A percentile compares a stretch with the other conserved stretches of the same genome.
Evolutionary conservation across 345 rosid genomes (phyloP).

Genomic region (Hibiscus trionum): DNA sequence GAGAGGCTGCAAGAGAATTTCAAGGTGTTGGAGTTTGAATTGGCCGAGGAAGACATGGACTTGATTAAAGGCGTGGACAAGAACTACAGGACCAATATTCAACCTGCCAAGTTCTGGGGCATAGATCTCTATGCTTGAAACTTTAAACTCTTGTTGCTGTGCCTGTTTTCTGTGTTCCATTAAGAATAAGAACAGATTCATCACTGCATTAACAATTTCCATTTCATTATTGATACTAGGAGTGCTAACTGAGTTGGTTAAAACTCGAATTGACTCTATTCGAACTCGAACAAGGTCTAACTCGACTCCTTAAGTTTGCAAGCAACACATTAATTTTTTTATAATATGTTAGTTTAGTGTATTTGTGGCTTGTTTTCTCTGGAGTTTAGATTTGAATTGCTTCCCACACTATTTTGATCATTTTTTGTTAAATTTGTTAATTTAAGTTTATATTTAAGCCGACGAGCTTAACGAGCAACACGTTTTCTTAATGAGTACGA

Average conservation of each 20-base stretch:
- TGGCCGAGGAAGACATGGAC: constrained; percentile 69
- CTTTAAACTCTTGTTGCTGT: not conserved
- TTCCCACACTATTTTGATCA: no score
- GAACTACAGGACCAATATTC: constrained; percentile 50
- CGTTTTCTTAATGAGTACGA: no score
- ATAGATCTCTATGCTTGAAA: constrained; percentile 44
- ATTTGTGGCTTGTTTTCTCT: no score
- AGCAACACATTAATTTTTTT: no score
- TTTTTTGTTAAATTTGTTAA: no score
- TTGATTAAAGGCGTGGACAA: constrained; percentile 46
- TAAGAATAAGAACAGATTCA: not conserved
- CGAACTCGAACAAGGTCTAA: no score
- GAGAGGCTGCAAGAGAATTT: constrained; percentile 64
- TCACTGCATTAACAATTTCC: not conserved
- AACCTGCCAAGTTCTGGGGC: constrained; percentile 82
- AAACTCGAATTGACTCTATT: no score
- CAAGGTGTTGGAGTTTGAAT: constrained; percentile 52
- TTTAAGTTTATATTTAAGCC: no score
- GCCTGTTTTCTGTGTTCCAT: not conserved
- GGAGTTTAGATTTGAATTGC: no score
- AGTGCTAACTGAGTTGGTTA: not conserved
- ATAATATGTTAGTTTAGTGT: no score
- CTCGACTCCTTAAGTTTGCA: no score
- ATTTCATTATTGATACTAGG: not conserved
- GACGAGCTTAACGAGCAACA: no score